Conservation (phyloP, 169 alveolate species). For the Cyclospora cayetanensis region DNA sequence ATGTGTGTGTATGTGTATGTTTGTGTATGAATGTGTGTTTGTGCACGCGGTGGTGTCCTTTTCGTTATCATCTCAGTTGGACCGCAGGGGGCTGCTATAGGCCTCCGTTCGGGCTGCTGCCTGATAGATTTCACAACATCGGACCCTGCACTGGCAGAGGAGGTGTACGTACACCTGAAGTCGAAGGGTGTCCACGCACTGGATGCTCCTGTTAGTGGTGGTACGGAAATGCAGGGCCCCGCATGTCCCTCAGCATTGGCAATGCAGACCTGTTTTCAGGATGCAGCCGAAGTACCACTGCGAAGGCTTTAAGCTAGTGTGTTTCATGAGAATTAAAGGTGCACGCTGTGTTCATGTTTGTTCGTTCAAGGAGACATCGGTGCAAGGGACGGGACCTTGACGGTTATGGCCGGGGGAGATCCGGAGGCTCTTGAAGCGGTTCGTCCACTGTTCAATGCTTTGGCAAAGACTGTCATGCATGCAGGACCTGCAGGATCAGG, state of each 20-base stretch:
- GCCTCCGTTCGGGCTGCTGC: constrained; percentile 78
- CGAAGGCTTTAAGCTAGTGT: too few species aligned
- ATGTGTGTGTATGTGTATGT: too few species aligned
- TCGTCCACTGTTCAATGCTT: constrained; percentile 73
- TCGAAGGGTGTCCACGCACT: constrained; percentile 71
- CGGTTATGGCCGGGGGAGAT: constrained; percentile 85
- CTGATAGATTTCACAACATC: constrained; percentile 89
- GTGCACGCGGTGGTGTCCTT: neutral
- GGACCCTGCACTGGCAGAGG: constrained; percentile 82
- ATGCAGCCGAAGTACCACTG: too few species aligned
- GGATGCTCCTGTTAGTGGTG: constrained; percentile 92
- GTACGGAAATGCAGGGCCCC: constrained; percentile 83
- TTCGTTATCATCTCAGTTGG: constrained; percentile 54
- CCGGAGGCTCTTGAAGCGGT: constrained; percentile 75
- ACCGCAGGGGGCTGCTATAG: constrained; percentile 76
- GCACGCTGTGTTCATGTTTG: too few species aligned
- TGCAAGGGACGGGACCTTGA: constrained; percentile 80
- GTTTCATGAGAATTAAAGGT: too few species aligned
- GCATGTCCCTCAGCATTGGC: too few species aligned
- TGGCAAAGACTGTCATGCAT: constrained; percentile 78
- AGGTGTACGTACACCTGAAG: constrained; percentile 75
- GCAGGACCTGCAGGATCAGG: constrained; percentile 83
- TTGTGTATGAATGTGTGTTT: neutral
- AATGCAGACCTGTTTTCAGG: too few species aligned
- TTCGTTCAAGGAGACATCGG: constrained; percentile 79